Percentiles rank a stretch among this genome's conserved stretches.
Evolutionary conservation across 345 rosid genomes (phyloP).

Genomic region (Erucastrum elatum): DNA sequence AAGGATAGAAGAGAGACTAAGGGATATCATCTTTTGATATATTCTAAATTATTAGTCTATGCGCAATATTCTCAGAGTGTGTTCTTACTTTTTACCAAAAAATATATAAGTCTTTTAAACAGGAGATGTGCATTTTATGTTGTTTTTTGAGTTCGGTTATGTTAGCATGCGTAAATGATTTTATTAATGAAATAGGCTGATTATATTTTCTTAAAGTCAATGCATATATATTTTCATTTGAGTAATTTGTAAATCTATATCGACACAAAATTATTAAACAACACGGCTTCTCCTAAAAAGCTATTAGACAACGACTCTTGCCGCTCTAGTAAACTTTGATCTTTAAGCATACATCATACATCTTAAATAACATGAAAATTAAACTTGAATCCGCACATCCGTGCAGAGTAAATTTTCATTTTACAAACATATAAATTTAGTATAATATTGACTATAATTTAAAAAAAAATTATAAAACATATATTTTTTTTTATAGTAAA

Average conservation of each 20-base stretch:
- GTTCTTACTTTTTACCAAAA: neutral
- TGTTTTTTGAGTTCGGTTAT: neutral
- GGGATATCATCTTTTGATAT: constrained; percentile 13
- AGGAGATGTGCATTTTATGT: neutral
- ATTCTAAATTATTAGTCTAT: neutral
- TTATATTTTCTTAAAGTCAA: neutral
- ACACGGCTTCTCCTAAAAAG: neutral
- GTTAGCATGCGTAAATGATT: neutral
- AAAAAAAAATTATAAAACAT: too few relatives aligned
- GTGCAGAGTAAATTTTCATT: too few relatives aligned
- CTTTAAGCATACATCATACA: neutral
- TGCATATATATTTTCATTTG: neutral
- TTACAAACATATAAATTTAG: too few relatives aligned
- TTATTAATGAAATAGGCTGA: neutral
- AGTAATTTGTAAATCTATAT: neutral
- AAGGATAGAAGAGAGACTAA: constrained; percentile 23
- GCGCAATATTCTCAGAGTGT: neutral
- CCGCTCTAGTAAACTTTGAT: neutral
- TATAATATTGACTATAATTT: too few relatives aligned
- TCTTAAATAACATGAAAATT: neutral
- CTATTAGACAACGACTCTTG: neutral
- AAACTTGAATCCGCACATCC: too few relatives aligned
- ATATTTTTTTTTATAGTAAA: too few relatives aligned
- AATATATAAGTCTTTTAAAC: neutral
- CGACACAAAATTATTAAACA: neutral